Evolutionary conservation across 2,329 filamentous ascomycete species (phyloP), one percentile per base, ranked within the genome.

Genomic region (Delphinella strobiligena): DNA sequence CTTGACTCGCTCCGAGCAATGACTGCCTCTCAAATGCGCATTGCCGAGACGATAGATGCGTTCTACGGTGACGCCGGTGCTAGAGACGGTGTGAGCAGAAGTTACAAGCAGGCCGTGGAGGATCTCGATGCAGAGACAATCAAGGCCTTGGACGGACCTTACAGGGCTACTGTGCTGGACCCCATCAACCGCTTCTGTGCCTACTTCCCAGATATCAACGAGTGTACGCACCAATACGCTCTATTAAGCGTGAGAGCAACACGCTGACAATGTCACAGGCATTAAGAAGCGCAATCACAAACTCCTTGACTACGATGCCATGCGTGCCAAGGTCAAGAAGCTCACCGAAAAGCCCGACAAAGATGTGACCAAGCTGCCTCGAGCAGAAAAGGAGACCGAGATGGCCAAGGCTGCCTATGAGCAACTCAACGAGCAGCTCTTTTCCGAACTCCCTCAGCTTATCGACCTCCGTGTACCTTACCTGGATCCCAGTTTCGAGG

Each of bases 201-300:
- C 50, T 98, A 98, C 68, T 98, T 98, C 62, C 89, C 91, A 24
- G 91, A 98, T 61, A 88, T 98, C 58, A 98, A 98, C 64, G 87
- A 95, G 67, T 95, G 89, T 80, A 65, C 41, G 75, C 56, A 14
- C 29, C 19, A 14, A 5, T 12, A 10, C 5, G 8, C 10, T 3
- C 3, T 19, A 11, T 19, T 10, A 16, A 12, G 34, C 19, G 29
- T 3, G 4, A 5, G 4, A 31, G 24, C 7, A 29, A 29, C 12
- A 29, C 30, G 5, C 34, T 44, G 19, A 45, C 15, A 27, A 9
- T 3, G 3, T 12, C n/a, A 27, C 49, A 82, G 77, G 77, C 64
- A 95, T 98, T 64, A 98, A 96, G 68, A 98, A 98, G 69, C 85
- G 93, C 54, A 83, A 93, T 55, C 84, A 98, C 74, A 98, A 98